These are phyloP conservation scores for Protea cynaroides DNA, from an alignment of 164 flowering plant genomes.

Conservation along the genomic window DNA sequence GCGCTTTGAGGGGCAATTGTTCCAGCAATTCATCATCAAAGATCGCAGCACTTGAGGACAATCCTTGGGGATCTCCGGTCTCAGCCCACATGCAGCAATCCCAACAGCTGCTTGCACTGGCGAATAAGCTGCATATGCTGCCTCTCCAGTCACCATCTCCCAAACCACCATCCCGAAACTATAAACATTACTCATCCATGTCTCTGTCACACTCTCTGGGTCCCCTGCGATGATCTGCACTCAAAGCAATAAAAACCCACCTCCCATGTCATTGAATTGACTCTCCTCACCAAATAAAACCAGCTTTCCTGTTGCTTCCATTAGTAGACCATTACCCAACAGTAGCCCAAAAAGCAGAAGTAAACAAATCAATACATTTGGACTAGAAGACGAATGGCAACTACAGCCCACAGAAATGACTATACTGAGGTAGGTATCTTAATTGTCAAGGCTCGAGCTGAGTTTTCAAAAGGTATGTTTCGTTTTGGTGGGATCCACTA, in stretches of 20 bases:
- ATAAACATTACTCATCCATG: constrained; percentile 93
- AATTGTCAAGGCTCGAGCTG: constrained; percentile 1
- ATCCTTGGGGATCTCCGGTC: constrained; percentile 89
- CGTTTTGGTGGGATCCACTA: constrained; percentile 23
- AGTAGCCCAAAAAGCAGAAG: too few relatives aligned
- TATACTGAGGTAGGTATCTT: neutral
- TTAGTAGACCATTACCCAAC: neutral
- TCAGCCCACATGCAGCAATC: constrained; percentile 89
- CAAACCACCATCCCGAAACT: constrained; percentile 92
- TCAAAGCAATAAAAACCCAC: neutral
- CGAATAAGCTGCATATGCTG: constrained; percentile 71
- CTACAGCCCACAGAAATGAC: neutral
- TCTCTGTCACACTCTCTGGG: constrained; percentile 80
- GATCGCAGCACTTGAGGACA: constrained; percentile 63
- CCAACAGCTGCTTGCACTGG: constrained; percentile 99
- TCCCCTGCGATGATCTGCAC: constrained; percentile 91
- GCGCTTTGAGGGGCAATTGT: constrained; percentile 67
- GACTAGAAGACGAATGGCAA: too few relatives aligned
- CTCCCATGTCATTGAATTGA: too few relatives aligned
- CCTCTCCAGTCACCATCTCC: constrained; percentile 93
- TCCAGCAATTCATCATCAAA: constrained; percentile 89
- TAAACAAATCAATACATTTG: too few relatives aligned
- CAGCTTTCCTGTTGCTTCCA: neutral
- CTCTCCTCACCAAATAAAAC: neutral
- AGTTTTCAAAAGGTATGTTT: constrained; percentile 9